Percentiles rank a stretch among this genome's conserved stretches.
These are phyloP conservation scores for Fremontodendron californicum DNA, from an alignment of 345 rosid genomes.

Conservation along the genomic window DNA sequence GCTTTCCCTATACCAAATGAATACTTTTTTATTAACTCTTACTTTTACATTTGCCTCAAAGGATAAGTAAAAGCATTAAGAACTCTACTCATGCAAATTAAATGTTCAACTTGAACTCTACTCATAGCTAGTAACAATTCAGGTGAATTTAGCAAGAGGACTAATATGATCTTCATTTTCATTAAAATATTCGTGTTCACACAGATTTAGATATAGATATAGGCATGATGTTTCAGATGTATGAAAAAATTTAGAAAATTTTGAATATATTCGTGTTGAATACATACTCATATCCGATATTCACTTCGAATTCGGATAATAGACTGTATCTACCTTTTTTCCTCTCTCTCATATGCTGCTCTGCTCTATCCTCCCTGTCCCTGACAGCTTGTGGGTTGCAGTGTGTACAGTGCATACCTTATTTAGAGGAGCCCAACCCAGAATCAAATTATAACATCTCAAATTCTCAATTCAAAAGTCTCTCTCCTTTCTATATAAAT, in stretches of 20 bases:
- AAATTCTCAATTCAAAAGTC: not conserved
- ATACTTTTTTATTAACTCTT: too few relatives aligned
- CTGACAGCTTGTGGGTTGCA: constrained; percentile 28
- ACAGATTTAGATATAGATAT: too few relatives aligned
- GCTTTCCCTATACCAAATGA: not conserved
- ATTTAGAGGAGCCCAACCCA: constrained; percentile 27
- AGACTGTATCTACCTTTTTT: not conserved
- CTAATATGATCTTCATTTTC: too few relatives aligned
- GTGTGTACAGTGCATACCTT: constrained; percentile 17
- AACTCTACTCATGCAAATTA: too few relatives aligned
- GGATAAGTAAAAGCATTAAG: too few relatives aligned
- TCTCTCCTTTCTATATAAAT: constrained; percentile 12
- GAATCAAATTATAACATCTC: not conserved
- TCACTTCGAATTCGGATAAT: not conserved
- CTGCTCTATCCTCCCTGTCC: constrained; percentile 8
- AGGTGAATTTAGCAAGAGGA: constrained; percentile 7
- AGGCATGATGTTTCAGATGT: too few relatives aligned
- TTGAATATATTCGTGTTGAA: too few relatives aligned
- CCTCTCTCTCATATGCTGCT: not conserved
- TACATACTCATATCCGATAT: too few relatives aligned
- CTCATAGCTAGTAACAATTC: not conserved
- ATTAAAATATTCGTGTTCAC: too few relatives aligned
- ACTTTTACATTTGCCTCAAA: too few relatives aligned
- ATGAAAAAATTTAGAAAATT: too few relatives aligned
- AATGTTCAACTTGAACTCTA: too few relatives aligned